Conservation (phyloP, 2,329 filamentous ascomycete genomes). For the Penicillium sp. region DNA sequence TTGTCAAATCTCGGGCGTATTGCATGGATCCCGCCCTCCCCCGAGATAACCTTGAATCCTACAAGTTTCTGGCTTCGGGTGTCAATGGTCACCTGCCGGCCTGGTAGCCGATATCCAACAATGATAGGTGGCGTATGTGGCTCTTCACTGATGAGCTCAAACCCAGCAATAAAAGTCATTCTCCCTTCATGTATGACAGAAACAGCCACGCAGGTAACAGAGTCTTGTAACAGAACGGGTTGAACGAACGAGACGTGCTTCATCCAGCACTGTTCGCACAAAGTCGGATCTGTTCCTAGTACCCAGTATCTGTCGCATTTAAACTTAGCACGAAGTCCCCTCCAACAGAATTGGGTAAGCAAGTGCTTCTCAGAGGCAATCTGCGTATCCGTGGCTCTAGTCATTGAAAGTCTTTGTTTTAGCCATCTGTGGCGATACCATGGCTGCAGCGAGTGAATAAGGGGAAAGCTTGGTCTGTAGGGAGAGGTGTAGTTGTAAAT, state of each 20-base stretch:
- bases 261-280: neutral
- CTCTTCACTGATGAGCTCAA: neutral
- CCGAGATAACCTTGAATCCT: neutral
- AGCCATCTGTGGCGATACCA: neutral
- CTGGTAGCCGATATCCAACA: neutral
- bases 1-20: neutral
- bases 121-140: neutral
- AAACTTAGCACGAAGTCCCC: neutral
- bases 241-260: neutral
- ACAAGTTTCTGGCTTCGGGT: neutral
- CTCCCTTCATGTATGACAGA: neutral
- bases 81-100: neutral
- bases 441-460: neutral
- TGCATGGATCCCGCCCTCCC: neutral
- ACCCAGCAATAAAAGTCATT: neutral
- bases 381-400: neutral
- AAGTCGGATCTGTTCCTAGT: neutral
- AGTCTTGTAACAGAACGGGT: neutral
- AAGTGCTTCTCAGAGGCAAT: neutral
- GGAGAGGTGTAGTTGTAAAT: neutral
- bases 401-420: neutral
- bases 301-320: neutral
- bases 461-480: neutral
- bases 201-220: neutral
- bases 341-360: neutral